Evolutionary conservation across 2,329 filamentous ascomycete genomes (phyloP), one percentile per base, ranked within the genome.

Genomic region (Fusarium sp.): DNA sequence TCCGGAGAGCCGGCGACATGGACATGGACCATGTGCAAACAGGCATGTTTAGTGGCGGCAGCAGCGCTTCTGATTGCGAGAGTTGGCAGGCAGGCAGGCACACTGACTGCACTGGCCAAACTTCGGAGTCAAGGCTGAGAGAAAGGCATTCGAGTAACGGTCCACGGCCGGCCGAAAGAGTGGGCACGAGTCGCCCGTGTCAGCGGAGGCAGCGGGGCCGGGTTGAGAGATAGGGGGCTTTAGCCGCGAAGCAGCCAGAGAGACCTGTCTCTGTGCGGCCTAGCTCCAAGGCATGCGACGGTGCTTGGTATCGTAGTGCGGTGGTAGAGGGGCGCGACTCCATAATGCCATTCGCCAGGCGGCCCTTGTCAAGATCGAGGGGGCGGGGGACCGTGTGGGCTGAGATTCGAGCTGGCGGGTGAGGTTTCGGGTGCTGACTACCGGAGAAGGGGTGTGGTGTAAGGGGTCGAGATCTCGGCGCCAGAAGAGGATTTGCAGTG

Each of bases 351-450:
- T 73, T 73, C 61, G 69, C 59, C 73, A 54, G 60, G 47, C 61
- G 37, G 69, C 63, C 70, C 75, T 75, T 71, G 74, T 78, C 71
- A 70, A 76, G 74, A 74, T 76, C 73, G 74, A 68, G 63, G 69
- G 66, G 71, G 64, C 62, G 69, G 70, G 70, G 67, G 68, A 50
- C 70, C 61, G 70, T 77, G 70, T 79, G 77, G 77, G 72, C 77
- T 79, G 75, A 79, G 77, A 78, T 77, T 79, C 70, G 70, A 79
- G 77, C 57, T 79, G 72, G 54, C 68, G 54, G 74, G 62, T 57
- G 71, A 76, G 73, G 76, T 74, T 68, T 76, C 66, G 71, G 67
- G 64, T 69, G 58, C 45, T 76, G 74, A 68, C 72, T 72, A 70
- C 72, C 70, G 72, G 65, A 38, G 67, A 75, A 75, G 62, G 72